Percentiles rank a stretch among this genome's conserved stretches.
phyloP scores from a whole-genome alignment of 2,329 filamentous ascomycete species.

The Ophiostoma perfectum region DNA sequence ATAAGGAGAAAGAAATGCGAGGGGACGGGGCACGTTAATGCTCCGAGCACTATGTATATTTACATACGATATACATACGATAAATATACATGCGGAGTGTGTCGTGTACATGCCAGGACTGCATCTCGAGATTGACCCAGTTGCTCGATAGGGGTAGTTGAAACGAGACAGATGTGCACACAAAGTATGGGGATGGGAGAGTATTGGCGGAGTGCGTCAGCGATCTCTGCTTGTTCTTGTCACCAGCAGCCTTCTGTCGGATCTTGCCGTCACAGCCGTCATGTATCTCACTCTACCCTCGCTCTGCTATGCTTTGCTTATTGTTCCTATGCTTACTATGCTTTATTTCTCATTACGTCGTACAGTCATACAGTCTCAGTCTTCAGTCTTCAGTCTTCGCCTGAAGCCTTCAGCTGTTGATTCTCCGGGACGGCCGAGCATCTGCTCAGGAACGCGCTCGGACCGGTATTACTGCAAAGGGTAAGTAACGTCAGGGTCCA shows the following conservation, averaged over 20 bases:
- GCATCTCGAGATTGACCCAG: not conserved
- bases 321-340: no score
- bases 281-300: no score
- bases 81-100: not conserved
- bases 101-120: not conserved
- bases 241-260: not conserved
- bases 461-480: not conserved
- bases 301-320: no score
- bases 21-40: not conserved
- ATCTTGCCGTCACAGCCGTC: not conserved
- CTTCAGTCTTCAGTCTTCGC: no score
- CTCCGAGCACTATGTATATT: not conserved
- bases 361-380: no score
- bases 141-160: not conserved
- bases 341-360: no score
- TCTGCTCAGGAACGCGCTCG: not conserved
- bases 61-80: not conserved
- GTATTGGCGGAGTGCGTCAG: not conserved
- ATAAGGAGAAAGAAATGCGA: not conserved
- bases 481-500: not conserved
- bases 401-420: no score
- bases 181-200: no score
- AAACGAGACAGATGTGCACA: not conserved
- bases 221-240: not conserved
- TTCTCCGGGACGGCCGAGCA: not conserved